Conservation (phyloP, 371 early-diverging fungal genomes). For the Mucor piriformis region DNA sequence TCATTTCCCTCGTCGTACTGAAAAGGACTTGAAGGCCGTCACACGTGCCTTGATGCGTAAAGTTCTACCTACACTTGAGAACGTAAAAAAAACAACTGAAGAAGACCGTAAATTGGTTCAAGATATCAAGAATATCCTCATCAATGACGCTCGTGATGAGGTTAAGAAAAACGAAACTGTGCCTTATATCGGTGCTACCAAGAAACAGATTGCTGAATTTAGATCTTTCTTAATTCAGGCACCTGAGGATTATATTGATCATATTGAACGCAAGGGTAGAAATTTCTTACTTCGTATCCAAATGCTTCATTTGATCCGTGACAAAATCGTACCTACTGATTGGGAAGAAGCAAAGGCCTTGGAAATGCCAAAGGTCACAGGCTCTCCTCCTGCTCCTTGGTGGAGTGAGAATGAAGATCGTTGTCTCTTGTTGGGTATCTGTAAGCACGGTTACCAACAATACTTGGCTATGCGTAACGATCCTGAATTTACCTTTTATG, state of each 20-base stretch:
- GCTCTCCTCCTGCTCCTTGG: constrained; percentile 69
- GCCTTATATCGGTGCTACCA: constrained; percentile 63
- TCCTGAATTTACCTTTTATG: constrained; percentile 66
- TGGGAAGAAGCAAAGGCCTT: constrained; percentile 59
- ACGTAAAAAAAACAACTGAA: constrained; percentile 20
- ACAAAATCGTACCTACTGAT: constrained; percentile 61
- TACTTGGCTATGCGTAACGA: constrained; percentile 66
- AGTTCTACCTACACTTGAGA: constrained; percentile 25
- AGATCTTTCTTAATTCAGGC: constrained; percentile 69
- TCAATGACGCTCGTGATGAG: constrained; percentile 39
- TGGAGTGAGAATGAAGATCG: constrained; percentile 80
- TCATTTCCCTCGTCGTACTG: constrained; percentile 58
- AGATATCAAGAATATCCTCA: constrained; percentile 38
- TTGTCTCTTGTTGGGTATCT: constrained; percentile 75
- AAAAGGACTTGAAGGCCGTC: constrained; percentile 59
- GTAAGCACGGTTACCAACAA: constrained; percentile 80
- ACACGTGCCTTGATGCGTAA: constrained; percentile 42
- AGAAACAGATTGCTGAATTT: constrained; percentile 62
- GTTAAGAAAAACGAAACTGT: constrained; percentile 35
- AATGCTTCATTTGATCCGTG: constrained; percentile 71
- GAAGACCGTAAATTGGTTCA: constrained; percentile 41
- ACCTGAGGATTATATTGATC: constrained; percentile 69
- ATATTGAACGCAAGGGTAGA: constrained; percentile 66
- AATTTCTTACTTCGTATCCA: constrained; percentile 75
- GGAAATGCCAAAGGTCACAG: constrained; percentile 59